Percentiles rank a stretch among this genome's conserved stretches.
phyloP scores from a whole-genome alignment of 768 basidiomycete species.

The Rhodosporidiobolus odoratus region DNA sequence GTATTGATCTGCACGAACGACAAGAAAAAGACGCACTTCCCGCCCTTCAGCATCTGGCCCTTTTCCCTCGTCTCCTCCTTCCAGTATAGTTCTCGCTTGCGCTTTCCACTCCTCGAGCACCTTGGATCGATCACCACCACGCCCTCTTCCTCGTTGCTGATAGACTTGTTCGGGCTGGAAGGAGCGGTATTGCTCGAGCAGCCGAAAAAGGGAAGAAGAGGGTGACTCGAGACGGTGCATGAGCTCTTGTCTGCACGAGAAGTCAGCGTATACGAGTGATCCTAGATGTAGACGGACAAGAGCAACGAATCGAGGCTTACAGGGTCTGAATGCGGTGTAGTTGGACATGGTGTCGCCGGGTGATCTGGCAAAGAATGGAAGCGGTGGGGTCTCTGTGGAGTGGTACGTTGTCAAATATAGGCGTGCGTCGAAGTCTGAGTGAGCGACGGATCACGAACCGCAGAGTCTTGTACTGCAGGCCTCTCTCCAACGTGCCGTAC shows the following conservation, averaged over 20 bases:
- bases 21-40: not conserved
- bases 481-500: not conserved
- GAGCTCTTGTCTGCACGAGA: not conserved
- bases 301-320: not conserved
- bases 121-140: not conserved
- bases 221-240: not conserved
- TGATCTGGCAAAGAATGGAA: not conserved
- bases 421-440: not conserved
- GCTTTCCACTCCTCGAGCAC: not conserved
- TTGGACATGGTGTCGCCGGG: not conserved
- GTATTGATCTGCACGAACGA: too few relatives aligned
- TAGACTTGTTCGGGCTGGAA: conserved; percentile 6
- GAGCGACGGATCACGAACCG: conserved; percentile 1
- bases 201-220: not conserved
- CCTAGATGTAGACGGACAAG: rapidly evolving
- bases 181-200: conserved; percentile 7
- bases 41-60: not conserved
- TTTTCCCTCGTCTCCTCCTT: not conserved
- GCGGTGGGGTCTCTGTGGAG: conserved; percentile 6
- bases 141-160: too few relatives aligned
- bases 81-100: not conserved
- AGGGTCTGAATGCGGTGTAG: not conserved
- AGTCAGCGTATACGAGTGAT: not conserved
- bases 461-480: conserved; percentile 4
- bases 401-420: not conserved